These are phyloP conservation scores for Fusarium musae DNA, from an alignment of 2,329 filamentous ascomycete species.

Conservation along the genomic window DNA sequence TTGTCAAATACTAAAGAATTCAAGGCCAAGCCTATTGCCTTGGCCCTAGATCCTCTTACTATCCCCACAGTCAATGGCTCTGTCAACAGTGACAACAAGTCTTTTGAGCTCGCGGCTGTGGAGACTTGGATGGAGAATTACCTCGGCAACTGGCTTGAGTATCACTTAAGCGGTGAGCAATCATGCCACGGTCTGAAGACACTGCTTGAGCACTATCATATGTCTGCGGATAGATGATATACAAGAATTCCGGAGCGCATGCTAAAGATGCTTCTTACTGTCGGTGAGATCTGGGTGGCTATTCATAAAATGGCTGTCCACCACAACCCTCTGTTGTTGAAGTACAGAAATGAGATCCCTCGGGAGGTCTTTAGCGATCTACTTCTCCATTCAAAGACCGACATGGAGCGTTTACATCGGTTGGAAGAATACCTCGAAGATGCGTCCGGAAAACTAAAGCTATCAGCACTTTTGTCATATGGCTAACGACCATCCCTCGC, in stretches of 20 bases:
- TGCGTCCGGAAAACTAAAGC: background rate
- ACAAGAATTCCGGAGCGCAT: conserved; percentile 54
- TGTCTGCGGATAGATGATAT: conserved; percentile 49
- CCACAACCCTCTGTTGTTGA: conserved; percentile 52
- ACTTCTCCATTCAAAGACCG: conserved; percentile 53
- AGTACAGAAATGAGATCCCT: conserved; percentile 61
- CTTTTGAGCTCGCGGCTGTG: conserved; percentile 50
- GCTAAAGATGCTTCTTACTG: conserved; percentile 66
- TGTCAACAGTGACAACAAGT: background rate
- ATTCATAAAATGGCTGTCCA: conserved; percentile 59
- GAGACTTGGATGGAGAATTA: conserved; percentile 60
- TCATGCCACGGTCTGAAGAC: conserved; percentile 46
- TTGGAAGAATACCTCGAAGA: conserved; percentile 58
- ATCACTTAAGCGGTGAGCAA: conserved; percentile 28
- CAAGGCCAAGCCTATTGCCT: background rate
- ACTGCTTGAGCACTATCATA: conserved; percentile 53
- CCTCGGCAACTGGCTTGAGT: conserved; percentile 53
- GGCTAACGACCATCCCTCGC: conserved; percentile 28
- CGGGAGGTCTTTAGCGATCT: conserved; percentile 55
- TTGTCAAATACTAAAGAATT: fast-evolving
- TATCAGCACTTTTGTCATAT: conserved; percentile 33
- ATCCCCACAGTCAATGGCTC: background rate
- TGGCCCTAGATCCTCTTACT: background rate
- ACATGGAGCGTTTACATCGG: conserved; percentile 57
- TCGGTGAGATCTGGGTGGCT: conserved; percentile 69